Percentiles rank a stretch among this genome's conserved stretches.
These are phyloP conservation scores for Herpotrichia juniperi DNA, from an alignment of 2,329 filamentous ascomycete species.

Conservation along the genomic window DNA sequence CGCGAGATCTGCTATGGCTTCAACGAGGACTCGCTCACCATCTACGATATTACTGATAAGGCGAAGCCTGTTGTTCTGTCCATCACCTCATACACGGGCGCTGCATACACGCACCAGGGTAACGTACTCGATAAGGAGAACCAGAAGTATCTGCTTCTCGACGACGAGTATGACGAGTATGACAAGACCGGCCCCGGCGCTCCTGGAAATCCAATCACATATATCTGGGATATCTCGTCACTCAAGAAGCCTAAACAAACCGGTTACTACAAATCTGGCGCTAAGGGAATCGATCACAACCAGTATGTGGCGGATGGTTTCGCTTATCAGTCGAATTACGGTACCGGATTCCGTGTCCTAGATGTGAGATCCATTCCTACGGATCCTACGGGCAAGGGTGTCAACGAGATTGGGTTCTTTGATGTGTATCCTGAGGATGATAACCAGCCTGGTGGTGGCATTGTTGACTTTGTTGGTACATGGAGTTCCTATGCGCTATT, in stretches of 20 bases:
- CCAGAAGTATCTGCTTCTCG: constrained; percentile 45
- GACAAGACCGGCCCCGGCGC: constrained; percentile 41
- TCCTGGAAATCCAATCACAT: constrained; percentile 44
- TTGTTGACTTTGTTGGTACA: constrained; percentile 50
- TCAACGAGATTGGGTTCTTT: constrained; percentile 52
- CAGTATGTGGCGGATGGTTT: constrained; percentile 53
- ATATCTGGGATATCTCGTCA: constrained; percentile 47
- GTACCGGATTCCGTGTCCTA: constrained; percentile 49
- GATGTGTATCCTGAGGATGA: constrained; percentile 54
- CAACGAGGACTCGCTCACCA: constrained; percentile 61
- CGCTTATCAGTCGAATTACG: constrained; percentile 53
- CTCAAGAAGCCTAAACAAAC: constrained; percentile 47
- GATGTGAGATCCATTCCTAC: constrained; percentile 50
- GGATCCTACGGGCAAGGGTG: constrained; percentile 48
- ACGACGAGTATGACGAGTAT: constrained; percentile 49
- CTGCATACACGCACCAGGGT: constrained; percentile 65
- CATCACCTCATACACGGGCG: constrained; percentile 61
- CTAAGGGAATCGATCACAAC: constrained; percentile 54
- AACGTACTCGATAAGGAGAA: constrained; percentile 53
- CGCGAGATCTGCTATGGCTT: constrained; percentile 64
- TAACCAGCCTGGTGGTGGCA: constrained; percentile 44
- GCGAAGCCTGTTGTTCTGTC: constrained; percentile 55
- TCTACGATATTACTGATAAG: constrained; percentile 61
- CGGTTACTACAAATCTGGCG: constrained; percentile 48
- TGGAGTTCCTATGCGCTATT: constrained; percentile 52